Evolutionary conservation across 768 basidiomycete genomes (phyloP).

Genomic region (Suillus lakei): DNA sequence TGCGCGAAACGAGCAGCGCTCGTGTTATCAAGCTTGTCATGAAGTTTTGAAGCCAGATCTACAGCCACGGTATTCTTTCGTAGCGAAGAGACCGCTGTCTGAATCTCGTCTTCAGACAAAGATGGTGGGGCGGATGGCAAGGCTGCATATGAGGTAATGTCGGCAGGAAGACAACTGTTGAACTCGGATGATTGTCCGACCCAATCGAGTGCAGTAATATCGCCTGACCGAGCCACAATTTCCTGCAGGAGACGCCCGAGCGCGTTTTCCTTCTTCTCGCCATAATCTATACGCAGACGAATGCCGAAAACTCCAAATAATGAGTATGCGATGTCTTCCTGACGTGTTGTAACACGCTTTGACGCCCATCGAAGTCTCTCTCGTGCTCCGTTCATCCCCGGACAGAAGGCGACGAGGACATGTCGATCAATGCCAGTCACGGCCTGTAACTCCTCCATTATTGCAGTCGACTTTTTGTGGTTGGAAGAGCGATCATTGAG

Average conservation of each 20-base stretch:
- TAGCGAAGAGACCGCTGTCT: too few relatives aligned
- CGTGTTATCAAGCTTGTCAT: too few relatives aligned
- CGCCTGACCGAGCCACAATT: neutral
- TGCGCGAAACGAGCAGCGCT: too few relatives aligned
- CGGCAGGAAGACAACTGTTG: too few relatives aligned
- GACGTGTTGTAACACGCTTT: neutral
- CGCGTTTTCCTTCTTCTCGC: neutral
- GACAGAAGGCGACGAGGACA: neutral
- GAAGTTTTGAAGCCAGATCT: too few relatives aligned
- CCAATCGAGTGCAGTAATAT: neutral
- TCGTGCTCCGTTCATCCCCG: neutral
- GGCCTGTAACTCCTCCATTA: neutral
- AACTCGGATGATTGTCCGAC: neutral
- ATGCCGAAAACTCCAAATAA: neutral
- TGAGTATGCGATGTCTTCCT: neutral
- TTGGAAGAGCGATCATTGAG: neutral
- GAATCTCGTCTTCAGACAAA: too few relatives aligned
- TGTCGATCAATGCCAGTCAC: neutral
- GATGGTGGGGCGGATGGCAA: too few relatives aligned
- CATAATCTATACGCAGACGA: neutral
- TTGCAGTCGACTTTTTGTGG: neutral
- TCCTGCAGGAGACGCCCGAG: neutral
- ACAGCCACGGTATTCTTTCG: too few relatives aligned
- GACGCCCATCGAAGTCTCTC: neutral
- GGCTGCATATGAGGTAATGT: neutral